These are phyloP conservation scores for Pythium phragmitis DNA, from an alignment of 352 stramenopile genomes.

Conservation along the genomic window DNA sequence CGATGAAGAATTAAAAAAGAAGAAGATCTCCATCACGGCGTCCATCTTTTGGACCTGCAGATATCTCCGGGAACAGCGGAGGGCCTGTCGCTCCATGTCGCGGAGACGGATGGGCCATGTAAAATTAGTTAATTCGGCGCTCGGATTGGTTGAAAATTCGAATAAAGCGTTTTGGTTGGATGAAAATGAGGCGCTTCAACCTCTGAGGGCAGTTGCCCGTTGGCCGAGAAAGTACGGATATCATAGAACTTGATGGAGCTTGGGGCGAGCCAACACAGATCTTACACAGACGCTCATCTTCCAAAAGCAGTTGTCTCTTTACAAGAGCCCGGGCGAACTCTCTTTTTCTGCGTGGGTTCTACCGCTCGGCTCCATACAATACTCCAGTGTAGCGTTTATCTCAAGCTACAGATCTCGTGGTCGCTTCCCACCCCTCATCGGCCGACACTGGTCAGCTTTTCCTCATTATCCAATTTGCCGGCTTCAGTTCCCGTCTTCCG, in stretches of 20 bases:
- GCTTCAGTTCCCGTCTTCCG: too few species aligned
- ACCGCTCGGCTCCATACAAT: too few species aligned
- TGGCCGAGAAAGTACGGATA: conserved; percentile 2
- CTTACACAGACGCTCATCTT: background rate
- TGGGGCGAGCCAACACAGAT: background rate
- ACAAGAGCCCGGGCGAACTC: too few species aligned
- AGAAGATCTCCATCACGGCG: too few species aligned
- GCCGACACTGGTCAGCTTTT: background rate
- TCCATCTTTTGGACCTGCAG: too few species aligned
- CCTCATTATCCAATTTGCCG: background rate
- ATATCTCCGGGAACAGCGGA: too few species aligned
- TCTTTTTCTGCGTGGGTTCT: too few species aligned
- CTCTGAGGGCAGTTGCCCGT: background rate
- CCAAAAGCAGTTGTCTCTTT: too few species aligned
- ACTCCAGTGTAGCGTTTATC: too few species aligned
- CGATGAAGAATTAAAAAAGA: background rate
- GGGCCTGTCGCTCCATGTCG: background rate
- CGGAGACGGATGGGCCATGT: background rate
- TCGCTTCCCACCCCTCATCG: too few species aligned
- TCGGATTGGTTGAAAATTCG: conserved; percentile 13
- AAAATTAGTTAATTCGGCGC: background rate
- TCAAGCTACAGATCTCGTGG: too few species aligned
- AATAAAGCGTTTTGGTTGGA: conserved; percentile 10
- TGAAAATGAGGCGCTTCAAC: conserved; percentile 11
- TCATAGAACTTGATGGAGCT: too few species aligned